Evolutionary conservation across 2,329 filamentous ascomycete genomes (phyloP).

Genomic region (Ceratocystis smalleyi): DNA sequence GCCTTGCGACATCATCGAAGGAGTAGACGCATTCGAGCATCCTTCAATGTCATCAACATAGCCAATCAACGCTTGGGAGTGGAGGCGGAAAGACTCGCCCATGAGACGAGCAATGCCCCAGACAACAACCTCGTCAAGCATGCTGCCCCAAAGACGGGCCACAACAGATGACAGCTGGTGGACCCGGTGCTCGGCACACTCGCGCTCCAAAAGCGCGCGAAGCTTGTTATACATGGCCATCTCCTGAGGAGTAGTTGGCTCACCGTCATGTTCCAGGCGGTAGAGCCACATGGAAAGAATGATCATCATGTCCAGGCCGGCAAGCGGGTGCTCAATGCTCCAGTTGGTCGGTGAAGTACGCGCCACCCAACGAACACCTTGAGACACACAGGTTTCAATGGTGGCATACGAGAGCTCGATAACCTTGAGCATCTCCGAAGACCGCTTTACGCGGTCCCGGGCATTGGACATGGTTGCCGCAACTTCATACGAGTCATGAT

Average conservation of each 20-base stretch:
- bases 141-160: slow-evolving; percentile 87
- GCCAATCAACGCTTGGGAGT: slow-evolving; percentile 84
- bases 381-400: slow-evolving; percentile 85
- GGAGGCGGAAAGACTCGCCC: slow-evolving; percentile 94
- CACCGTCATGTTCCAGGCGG: slow-evolving; percentile 92
- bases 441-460: slow-evolving; percentile 84
- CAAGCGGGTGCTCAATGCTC: slow-evolving; percentile 96
- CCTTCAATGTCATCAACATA: slow-evolving; percentile 75
- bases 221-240: slow-evolving; percentile 84
- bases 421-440: slow-evolving; percentile 94
- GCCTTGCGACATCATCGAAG: slow-evolving; percentile 57
- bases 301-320: slow-evolving; percentile 92
- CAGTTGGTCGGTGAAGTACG: slow-evolving; percentile 94
- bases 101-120: slow-evolving; percentile 96
- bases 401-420: slow-evolving; percentile 96
- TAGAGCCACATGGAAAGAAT: slow-evolving; percentile 97
- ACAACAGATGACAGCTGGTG: slow-evolving; percentile 72
- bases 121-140: slow-evolving; percentile 96
- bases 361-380: slow-evolving; percentile 96
- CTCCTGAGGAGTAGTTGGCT: slow-evolving; percentile 73
- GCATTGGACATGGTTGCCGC: slow-evolving; percentile 92
- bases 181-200: slow-evolving; percentile 41
- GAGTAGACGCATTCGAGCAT: slow-evolving; percentile 53
- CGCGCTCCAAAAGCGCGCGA: slow-evolving; percentile 60
- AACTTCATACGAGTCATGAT: slow-evolving; percentile 94